Evolutionary conservation across 495 filamentous ascomycete species (phyloP), one percentile per base, ranked within the genome.

Genomic region (Hypoxylon fragiforme): DNA sequence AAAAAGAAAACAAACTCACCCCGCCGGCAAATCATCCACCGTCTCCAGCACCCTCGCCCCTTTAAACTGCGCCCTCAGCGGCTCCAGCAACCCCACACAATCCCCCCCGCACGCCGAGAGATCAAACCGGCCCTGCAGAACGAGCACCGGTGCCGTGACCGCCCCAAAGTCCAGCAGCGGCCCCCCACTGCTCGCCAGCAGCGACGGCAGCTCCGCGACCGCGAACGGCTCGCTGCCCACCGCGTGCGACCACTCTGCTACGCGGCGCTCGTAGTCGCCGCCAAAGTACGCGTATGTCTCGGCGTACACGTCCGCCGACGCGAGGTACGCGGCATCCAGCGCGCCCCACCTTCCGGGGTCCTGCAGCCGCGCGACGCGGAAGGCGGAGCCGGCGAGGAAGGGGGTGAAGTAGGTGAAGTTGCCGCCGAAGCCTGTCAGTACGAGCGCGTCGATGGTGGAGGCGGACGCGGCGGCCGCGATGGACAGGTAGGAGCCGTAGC

Each of bases 401-500:
- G 63, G 63, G 31, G 41, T 34, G 15, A 66, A 66, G 34, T 57
- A 63, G 1, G 41, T 40, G 34, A 66, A 63, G 39, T 28, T 45
- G n/a, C 60, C 63, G 8, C 45, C 62, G 35, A 66, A 66, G 3
- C 63, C 63, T 12, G 54, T 63, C 13, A 66, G 38, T n/a, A 66
- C 55, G 22, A 57, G 9, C 13, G 53, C 63, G 14, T 66, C 63
- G 19, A 66, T 22, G 2, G 55, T 48, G 3, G 55, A 48, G 7
- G 31, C 42, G 3, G 40, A 32, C 11, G 63, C 60, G 8, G 58
- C 57, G 13, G 60, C 65, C 26, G 49, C 44, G 19, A 55, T 50
- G 7, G n/a, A n/a, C n/a, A 68, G 40, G 39, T 66, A 68, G 1
- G 65, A 51, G 30, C 65, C 65, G 37, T 66, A 68, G 30, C 65